Base-by-base conservation (phyloP, 176 grass and related monocot species). In the Dendrocalamus sinicus region DNA sequence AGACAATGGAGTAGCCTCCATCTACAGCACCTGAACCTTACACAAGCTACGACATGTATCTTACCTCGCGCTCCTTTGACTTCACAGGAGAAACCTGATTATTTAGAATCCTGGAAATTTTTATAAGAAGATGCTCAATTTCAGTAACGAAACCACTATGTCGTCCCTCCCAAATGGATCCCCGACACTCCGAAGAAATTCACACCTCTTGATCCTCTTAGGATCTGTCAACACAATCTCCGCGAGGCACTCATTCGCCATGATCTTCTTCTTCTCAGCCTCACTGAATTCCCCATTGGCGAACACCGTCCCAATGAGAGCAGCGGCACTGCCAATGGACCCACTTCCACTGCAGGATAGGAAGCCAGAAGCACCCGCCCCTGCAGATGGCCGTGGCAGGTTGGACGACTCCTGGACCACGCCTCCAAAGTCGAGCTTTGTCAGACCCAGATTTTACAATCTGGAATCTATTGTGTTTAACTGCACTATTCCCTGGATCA, bases 51-150 rank as follows among this genome's bases (percentile, higher is more conserved):
- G 70, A 40, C 67, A 89, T 95, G 81, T 98, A 92, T 4, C 68
- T 92, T 79, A 79, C 50, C 86, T 94, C 95, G 71, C 96, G 81
- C 89, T 98, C 96, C 93, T 98, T 98, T 4, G 96, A 98, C 51
- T 85, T 89, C 3, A 86, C 91, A 47, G 96, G 88, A 70, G 96
- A 98, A 15, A 81, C 23, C 55, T 93, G 68, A 46, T 98, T 98
- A 15, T 86, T 86, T 13, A 98, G 89, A 86, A 95, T 95, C 92
- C 96, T 98, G 75, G 10, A 75, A 81, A 70, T 32, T 6, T 71
- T 81, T 28, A 53, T 20, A 79, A 40, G 46, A 79, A 40, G 46
- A 67, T 53, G 78, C 16, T 45, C 4, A 74, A 51, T 79, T 83
- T 69, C 69, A 79, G 75, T 26, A 75, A 79, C 15, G 0, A 65